Conservation (phyloP, 495 filamentous ascomycete genomes). For the Neurospora hispaniola region DNA sequence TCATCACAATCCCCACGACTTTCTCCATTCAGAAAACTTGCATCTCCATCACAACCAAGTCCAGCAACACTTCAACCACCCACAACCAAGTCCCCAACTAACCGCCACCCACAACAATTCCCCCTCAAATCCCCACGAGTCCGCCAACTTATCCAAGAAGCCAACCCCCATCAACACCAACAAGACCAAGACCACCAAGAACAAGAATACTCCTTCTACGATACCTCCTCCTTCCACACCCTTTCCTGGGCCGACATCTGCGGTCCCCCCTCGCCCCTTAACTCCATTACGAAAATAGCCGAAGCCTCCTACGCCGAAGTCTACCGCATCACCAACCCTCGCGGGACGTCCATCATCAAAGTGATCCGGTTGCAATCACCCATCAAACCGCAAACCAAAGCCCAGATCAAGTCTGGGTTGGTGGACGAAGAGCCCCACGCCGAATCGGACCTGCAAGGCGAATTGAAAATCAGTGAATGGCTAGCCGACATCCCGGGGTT, state of each 20-base stretch:
- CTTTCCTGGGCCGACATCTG: constrained; percentile 44
- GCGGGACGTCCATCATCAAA: constrained; percentile 43
- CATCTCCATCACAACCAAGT: background rate
- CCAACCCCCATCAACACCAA: background rate
- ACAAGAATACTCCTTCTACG: background rate
- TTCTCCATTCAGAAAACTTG: background rate
- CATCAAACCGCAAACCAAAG: constrained; percentile 34
- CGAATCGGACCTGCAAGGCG: constrained; percentile 35
- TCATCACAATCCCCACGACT: background rate
- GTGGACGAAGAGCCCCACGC: constrained; percentile 40
- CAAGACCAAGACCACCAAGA: background rate
- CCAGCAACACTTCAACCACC: background rate
- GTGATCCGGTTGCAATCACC: constrained; percentile 38
- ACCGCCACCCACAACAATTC: background rate
- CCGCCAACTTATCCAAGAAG: background rate
- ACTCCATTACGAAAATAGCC: constrained; percentile 51
- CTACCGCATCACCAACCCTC: constrained; percentile 45
- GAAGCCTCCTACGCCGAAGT: constrained; percentile 62
- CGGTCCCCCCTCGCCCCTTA: constrained; percentile 19
- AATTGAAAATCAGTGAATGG: constrained; percentile 59
- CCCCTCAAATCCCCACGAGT: background rate
- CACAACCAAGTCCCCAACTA: background rate
- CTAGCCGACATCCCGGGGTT: constrained; percentile 79
- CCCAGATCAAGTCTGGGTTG: constrained; percentile 34
- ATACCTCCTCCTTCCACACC: constrained; percentile 18